A percentile compares a stretch with the other conserved stretches of the same genome.
Evolutionary conservation across 1,284 basidiomycete species (phyloP).

Genomic region (Papiliotrema terrestris): DNA sequence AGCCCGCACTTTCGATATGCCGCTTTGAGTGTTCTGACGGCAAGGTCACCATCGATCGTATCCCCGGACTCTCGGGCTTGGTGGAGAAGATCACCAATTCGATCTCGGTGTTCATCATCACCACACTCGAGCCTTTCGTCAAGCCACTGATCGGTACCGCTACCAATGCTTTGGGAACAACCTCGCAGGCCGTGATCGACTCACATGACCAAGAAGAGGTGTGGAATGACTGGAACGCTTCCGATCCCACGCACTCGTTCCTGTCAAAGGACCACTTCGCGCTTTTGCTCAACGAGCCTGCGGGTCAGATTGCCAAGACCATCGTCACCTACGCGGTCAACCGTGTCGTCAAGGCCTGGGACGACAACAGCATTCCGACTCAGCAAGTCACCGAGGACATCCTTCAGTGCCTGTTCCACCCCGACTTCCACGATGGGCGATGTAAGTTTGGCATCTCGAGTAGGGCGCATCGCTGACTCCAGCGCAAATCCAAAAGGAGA

Average conservation of each 20-base stretch:
- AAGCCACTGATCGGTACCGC: slow-evolving; percentile 77
- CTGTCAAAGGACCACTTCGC: slow-evolving; percentile 47
- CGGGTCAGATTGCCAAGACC: slow-evolving; percentile 67
- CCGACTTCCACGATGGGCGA: slow-evolving; percentile 68
- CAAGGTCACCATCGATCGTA: slow-evolving; percentile 63
- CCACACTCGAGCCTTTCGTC: slow-evolving; percentile 65
- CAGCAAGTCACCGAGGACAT: slow-evolving; percentile 64
- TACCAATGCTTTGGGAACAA: slow-evolving; percentile 58
- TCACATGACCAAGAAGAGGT: slow-evolving; percentile 74
- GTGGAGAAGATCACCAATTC: slow-evolving; percentile 80
- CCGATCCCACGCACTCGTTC: slow-evolving; percentile 71
- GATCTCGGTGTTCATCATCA: slow-evolving; percentile 77
- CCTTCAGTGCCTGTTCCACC: slow-evolving; percentile 78
- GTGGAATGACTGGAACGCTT: slow-evolving; percentile 72
- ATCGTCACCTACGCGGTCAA: slow-evolving; percentile 57
- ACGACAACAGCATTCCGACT: slow-evolving; percentile 62
- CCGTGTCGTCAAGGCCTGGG: slow-evolving; percentile 76
- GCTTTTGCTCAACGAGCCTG: slow-evolving; percentile 56
- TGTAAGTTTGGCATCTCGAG: slow-evolving; percentile 18
- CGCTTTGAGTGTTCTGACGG: slow-evolving; percentile 5
- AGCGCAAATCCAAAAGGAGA: slow-evolving; percentile 73
- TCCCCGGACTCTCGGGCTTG: slow-evolving; percentile 59
- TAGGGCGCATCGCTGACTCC: slow-evolving; percentile 31
- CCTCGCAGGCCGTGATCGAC: slow-evolving; percentile 73
- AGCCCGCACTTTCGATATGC: slow-evolving; percentile 2